Evolutionary conservation across 306 rosid species (phyloP).

Genomic region (Mucuna pruriens): DNA sequence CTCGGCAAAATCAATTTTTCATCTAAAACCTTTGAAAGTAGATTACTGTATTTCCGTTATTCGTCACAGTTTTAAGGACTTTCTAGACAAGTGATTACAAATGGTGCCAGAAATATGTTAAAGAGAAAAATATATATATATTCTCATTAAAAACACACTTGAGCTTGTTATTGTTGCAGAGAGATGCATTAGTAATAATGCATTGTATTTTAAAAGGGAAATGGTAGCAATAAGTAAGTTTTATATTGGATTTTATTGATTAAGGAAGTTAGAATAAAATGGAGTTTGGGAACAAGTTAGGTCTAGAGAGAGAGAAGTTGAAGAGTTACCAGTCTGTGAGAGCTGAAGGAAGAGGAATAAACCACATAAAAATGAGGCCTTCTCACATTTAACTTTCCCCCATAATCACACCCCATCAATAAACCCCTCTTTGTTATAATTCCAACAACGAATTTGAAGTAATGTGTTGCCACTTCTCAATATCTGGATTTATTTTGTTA

Average conservation of each 20-base stretch:
- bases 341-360: conserved; percentile 62
- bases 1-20: no score
- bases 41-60: no score
- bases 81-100: no score
- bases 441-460: conserved; percentile 2
- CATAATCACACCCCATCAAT: conserved; percentile 58
- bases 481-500: conserved; percentile 6
- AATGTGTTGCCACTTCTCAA: conserved; percentile 20
- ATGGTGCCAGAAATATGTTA: no score
- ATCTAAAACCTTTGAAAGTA: no score
- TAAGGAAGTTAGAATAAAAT: background rate
- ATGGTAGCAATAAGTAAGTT: background rate
- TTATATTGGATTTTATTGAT: background rate
- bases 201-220: background rate
- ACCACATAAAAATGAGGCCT: conserved; percentile 77
- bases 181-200: background rate
- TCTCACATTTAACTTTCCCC: conserved; percentile 55
- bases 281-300: conserved; percentile 27
- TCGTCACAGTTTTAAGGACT: no score
- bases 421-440: conserved; percentile 2
- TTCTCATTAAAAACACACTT: background rate
- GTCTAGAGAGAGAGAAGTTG: background rate
- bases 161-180: background rate
- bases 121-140: background rate
- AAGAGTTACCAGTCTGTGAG: conserved; percentile 65